Evolutionary conservation across 2,329 filamentous ascomycete species (phyloP).

Genomic region (Mariannaea sp.): DNA sequence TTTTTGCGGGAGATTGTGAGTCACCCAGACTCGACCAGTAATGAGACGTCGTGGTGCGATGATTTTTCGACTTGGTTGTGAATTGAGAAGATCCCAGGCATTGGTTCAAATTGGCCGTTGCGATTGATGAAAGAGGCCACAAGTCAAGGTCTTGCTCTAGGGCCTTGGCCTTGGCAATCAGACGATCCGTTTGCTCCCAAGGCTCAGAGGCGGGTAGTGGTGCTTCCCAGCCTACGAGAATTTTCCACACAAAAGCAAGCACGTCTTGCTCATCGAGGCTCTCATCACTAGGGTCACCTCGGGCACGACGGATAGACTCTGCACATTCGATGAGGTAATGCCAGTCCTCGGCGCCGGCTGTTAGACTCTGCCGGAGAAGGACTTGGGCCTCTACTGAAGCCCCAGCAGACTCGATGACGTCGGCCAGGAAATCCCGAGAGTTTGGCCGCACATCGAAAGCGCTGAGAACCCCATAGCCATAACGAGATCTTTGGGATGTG

Average conservation of each 20-base stretch:
- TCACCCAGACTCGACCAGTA: conserved; percentile 38
- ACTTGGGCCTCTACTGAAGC: conserved; percentile 37
- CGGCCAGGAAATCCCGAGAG: conserved; percentile 39
- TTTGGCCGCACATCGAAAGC: conserved; percentile 43
- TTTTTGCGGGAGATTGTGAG: conserved; percentile 20
- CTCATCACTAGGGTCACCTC: conserved; percentile 10
- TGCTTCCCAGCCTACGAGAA: conserved; percentile 21
- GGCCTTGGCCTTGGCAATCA: conserved; percentile 40
- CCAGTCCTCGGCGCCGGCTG: conserved; percentile 44
- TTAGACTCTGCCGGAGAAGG: conserved; percentile 40
- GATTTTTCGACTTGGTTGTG: conserved; percentile 17
- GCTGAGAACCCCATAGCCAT: conserved; percentile 37
- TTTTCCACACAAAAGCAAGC: conserved; percentile 40
- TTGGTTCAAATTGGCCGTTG: not conserved
- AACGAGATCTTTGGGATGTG: conserved; percentile 21
- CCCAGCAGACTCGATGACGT: conserved; percentile 36
- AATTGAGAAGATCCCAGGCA: conserved; percentile 1
- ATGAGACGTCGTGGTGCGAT: conserved; percentile 31
- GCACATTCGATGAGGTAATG: conserved; percentile 43
- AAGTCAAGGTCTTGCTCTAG: conserved; percentile 34
- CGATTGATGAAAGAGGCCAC: conserved; percentile 18
- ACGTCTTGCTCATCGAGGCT: conserved; percentile 43
- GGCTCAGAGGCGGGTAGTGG: conserved; percentile 20
- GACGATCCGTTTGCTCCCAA: conserved; percentile 45
- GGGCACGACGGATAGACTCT: conserved; percentile 33